Evolutionary conservation across 257 asterid genomes (phyloP).

Genomic region (Salvia splendens): DNA sequence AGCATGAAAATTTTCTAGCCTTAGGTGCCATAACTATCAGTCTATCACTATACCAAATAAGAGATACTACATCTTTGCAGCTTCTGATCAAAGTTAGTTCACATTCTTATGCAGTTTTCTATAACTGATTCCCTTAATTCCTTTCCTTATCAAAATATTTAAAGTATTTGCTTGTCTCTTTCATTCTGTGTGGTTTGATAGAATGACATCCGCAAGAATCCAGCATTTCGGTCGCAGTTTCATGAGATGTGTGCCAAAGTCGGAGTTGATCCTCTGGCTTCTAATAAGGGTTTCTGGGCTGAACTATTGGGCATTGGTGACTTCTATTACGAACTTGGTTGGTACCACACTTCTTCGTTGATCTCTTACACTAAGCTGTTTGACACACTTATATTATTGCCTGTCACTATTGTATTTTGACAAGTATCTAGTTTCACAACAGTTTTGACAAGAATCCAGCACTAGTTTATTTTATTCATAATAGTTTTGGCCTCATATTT

Average conservation of each 20-base stretch:
- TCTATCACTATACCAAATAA: conserved; percentile 17
- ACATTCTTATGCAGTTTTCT: background rate
- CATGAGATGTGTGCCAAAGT: conserved; percentile 99
- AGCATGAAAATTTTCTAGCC: background rate
- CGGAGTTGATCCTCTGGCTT: conserved; percentile 98
- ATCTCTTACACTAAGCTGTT: conserved; percentile 11
- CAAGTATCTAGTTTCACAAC: conserved; percentile 8
- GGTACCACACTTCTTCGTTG: conserved; percentile 38
- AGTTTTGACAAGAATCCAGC: no score
- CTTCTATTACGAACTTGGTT: conserved; percentile 97
- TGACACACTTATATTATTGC: conserved; percentile 11
- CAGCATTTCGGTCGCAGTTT: conserved; percentile 91
- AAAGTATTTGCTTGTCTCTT: conserved; percentile 11
- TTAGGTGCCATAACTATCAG: background rate
- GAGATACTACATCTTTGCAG: conserved; percentile 1
- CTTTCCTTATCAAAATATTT: background rate
- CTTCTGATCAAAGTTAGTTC: background rate
- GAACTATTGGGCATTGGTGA: conserved; percentile 96
- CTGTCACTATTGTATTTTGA: background rate
- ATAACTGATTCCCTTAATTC: background rate
- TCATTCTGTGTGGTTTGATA: conserved; percentile 36
- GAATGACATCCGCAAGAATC: conserved; percentile 97
- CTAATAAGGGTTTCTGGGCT: conserved; percentile 99
- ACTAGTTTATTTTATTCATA: conserved; percentile 12
- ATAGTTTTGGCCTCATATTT: conserved; percentile 15